A percentile compares a stretch with the other conserved stretches of the same genome.
phyloP scores from a whole-genome alignment of 768 basidiomycete species.

The Boletellus ananas region DNA sequence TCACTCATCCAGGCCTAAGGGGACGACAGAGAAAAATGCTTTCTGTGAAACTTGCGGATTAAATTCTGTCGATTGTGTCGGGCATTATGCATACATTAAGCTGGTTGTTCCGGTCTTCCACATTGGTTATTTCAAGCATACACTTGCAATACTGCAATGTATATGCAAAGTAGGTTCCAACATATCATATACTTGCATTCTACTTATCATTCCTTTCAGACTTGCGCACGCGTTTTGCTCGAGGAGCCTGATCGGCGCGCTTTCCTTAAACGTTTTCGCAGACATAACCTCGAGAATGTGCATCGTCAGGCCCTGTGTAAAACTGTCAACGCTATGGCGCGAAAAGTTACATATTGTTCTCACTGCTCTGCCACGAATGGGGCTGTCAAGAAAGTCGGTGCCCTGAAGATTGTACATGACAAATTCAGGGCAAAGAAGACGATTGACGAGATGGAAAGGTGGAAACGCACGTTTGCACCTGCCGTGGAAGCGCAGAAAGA shows the following conservation, averaged over 20 bases:
- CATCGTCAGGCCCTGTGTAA: constrained; percentile 81
- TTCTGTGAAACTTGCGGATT: constrained; percentile 96
- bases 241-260: constrained; percentile 81
- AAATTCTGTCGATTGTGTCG: constrained; percentile 89
- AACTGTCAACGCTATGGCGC: constrained; percentile 78
- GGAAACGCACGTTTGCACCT: constrained; percentile 74
- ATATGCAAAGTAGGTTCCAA: constrained; percentile 79
- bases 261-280: constrained; percentile 87
- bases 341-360: constrained; percentile 89
- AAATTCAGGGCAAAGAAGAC: constrained; percentile 95
- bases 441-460: constrained; percentile 82
- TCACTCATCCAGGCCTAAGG: constrained; percentile 44
- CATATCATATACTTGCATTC: not conserved
- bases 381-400: constrained; percentile 92
- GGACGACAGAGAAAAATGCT: constrained; percentile 88
- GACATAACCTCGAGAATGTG: constrained; percentile 87
- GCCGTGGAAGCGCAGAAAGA: constrained; percentile 89
- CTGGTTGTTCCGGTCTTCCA: constrained; percentile 96
- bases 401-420: constrained; percentile 95
- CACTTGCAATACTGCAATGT: constrained; percentile 87
- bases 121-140: constrained; percentile 97
- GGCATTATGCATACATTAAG: constrained; percentile 99
- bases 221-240: constrained; percentile 88
- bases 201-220: constrained; percentile 39
- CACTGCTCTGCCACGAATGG: constrained; percentile 94